These are phyloP conservation scores for Pyrus hybrid DNA, from an alignment of 331 rosid genomes.

Conservation along the genomic window DNA sequence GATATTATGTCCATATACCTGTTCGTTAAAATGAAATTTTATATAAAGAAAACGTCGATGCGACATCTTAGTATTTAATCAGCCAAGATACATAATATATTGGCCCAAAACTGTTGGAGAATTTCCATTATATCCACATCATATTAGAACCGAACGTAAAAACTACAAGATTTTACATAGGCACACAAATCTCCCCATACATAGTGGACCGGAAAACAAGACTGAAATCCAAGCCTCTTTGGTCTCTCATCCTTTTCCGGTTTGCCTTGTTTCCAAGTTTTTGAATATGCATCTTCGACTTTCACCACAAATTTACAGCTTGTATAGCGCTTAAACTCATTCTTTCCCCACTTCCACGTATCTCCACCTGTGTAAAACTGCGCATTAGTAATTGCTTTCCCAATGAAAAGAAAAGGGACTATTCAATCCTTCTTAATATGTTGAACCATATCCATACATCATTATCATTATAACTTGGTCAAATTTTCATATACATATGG, in stretches of 20 bases:
- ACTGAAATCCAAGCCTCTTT: no score
- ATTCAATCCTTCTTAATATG: background rate
- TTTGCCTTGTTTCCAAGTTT: background rate
- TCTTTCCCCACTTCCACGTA: background rate
- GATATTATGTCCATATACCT: no score
- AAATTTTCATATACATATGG: background rate
- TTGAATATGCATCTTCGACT: background rate
- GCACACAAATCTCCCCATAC: background rate
- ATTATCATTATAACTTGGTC: background rate
- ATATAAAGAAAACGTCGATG: no score
- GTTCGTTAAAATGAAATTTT: no score
- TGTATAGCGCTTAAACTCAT: background rate
- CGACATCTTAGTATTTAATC: no score
- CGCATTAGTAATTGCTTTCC: background rate
- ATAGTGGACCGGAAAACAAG: background rate
- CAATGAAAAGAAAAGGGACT: background rate
- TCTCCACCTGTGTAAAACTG: background rate
- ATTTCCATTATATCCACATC: background rate
- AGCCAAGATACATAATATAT: no score
- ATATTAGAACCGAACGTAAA: background rate
- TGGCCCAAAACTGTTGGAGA: no score
- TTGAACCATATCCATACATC: background rate
- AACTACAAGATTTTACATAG: background rate
- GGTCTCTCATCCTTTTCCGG: no score
- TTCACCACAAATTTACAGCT: background rate